Base-by-base conservation (phyloP, 768 basidiomycete genomes). In the Boletellus sp. region DNA sequence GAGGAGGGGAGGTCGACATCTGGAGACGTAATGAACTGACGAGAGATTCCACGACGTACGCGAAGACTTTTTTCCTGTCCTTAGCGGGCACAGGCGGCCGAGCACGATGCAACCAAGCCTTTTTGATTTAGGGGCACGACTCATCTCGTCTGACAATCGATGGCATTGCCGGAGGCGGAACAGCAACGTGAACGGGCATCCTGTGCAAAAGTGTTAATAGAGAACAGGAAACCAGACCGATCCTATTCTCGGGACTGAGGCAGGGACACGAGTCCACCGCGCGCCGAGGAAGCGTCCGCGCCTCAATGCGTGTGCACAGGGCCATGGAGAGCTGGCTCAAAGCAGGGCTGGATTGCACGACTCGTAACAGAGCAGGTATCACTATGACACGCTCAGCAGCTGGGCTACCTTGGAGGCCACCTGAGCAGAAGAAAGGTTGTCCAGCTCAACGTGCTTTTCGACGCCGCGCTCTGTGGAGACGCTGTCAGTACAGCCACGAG, bases 371-470 rank as follows among this genome's bases (percentile, higher is more conserved):
- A 45, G 52, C n/a, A 34, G 9, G 35, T 41, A 47, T 22, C 43
- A 39, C 48, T 46, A 70, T 52, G 62, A 64, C 35, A 58, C 22
- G 57, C 52, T 67, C 42, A 92, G 64, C 50, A 92, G 70, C 62
- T 84, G 78, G 33, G 80, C 75, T 37, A 93, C 75, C 70, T 80
- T 85, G 43, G 78, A 72, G 64, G 85, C 80, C 44, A 92, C 90
- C 54, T 91, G 85, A 20, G 78, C 67, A 33, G 80, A 76, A 12
- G 84, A 80, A 17, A 93, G 78, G 56, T 84, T 79, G 61, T 93
- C 90, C 42, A 93, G 71, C 64, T 87, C 85, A 47, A 87, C 81
- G 65, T 90, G 84, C 64, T 77, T 85, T 72, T 93, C 90, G 19
- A 85, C 77, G 41, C 90, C 90, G 46, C 78, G 79, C 68, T 91